phyloP scores from a whole-genome alignment of 495 filamentous ascomycete genomes.

The Penicillium pancosmium region DNA sequence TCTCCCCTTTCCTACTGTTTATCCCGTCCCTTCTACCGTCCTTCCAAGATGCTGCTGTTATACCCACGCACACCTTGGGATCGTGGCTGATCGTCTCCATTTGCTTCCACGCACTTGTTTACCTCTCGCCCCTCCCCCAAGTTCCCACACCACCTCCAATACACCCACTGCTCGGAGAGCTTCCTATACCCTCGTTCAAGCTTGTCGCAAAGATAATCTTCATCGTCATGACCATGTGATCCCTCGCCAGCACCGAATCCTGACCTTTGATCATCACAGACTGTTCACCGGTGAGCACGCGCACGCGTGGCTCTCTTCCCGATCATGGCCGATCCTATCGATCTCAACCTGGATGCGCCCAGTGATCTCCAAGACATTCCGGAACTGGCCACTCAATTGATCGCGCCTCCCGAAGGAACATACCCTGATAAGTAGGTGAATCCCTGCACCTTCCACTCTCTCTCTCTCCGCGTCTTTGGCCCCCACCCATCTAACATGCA shows the following conservation, averaged over 20 bases:
- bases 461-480: not conserved
- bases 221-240: not conserved
- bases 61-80: conserved; percentile 45
- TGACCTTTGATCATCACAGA: conserved; percentile 2
- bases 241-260: not conserved
- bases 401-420: conserved; percentile 47
- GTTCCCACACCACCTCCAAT: conserved; percentile 5
- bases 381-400: conserved; percentile 46
- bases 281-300: conserved; percentile 12
- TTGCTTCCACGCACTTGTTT: conserved; percentile 52
- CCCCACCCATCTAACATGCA: conserved; percentile 4
- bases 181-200: not conserved
- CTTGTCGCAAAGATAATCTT: not conserved
- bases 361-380: conserved; percentile 55
- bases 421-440: conserved; percentile 49
- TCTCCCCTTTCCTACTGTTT: not conserved
- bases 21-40: not conserved
- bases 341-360: conserved; percentile 50
- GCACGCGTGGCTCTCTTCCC: conserved; percentile 6
- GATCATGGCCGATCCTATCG: conserved; percentile 45
- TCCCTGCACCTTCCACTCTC: not conserved
- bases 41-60: conserved; percentile 18
- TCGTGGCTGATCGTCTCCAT: conserved; percentile 23
- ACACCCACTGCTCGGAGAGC: not conserved
- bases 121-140: conserved; percentile 15